Conservation (phyloP, 345 rosid genomes). For the rapeseed (Brassica napus) region DNA sequence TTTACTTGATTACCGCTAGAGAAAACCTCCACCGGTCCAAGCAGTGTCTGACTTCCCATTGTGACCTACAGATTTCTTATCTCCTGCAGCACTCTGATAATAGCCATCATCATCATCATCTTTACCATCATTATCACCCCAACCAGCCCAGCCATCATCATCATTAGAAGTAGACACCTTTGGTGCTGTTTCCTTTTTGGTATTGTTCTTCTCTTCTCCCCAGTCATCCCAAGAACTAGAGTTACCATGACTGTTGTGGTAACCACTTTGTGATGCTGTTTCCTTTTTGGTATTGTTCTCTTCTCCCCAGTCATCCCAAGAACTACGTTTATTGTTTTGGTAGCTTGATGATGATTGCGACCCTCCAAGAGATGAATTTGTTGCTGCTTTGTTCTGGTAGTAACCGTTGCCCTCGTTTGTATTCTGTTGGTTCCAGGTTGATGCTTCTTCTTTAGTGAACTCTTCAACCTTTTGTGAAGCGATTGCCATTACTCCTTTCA, state of each 20-base stretch:
- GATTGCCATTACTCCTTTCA: conserved; percentile 95
- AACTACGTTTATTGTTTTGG: conserved; percentile 48
- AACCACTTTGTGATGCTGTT: conserved; percentile 31
- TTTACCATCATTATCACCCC: conserved; percentile 88
- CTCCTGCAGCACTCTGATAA: conserved; percentile 55
- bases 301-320: conserved; percentile 96
- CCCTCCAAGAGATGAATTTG: conserved; percentile 60
- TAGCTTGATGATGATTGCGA: conserved; percentile 55
- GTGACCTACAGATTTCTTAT: conserved; percentile 52
- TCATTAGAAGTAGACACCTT: conserved; percentile 44
- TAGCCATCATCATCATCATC: conserved; percentile 74
- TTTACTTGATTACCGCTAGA: conserved; percentile 45
- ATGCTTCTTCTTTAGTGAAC: conserved; percentile 68
- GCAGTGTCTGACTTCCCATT: conserved; percentile 73
- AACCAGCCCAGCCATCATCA: conserved; percentile 89
- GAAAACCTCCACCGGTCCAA: conserved; percentile 95
- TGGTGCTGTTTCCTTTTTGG: conserved; percentile 46
- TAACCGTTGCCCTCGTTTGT: conserved; percentile 61
- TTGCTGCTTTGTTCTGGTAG: conserved; percentile 63
- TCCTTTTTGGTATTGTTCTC: conserved; percentile 52
- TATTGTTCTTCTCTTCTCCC: conserved; percentile 54
- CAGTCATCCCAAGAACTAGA: conserved; percentile 92
- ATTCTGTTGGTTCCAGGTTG: conserved; percentile 58
- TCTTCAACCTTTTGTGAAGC: conserved; percentile 93
- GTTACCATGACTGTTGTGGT: conserved; percentile 48